A percentile compares a stretch with the other conserved stretches of the same genome.
Evolutionary conservation across 768 basidiomycete species (phyloP).

Genomic region (Astraeus odoratus): DNA sequence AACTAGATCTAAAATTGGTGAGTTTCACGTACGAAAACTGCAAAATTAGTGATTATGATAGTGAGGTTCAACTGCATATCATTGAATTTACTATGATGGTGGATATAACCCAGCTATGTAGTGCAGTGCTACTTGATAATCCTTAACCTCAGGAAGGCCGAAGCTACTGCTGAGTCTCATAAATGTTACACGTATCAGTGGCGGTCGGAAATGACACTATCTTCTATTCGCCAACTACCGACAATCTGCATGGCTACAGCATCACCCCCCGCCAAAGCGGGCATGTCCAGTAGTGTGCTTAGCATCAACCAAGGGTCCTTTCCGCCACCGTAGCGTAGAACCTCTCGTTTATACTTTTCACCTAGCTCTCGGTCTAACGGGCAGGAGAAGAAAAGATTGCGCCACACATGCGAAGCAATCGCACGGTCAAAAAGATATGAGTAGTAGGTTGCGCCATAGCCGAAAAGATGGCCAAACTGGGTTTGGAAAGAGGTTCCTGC

Average conservation of each 20-base stretch:
- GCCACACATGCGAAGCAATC: constrained; percentile 91
- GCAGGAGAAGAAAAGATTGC: constrained; percentile 57
- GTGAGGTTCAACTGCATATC: no score
- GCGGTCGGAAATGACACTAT: no score
- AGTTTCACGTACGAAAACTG: no score
- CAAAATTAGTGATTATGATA: no score
- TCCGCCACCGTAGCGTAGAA: constrained; percentile 80
- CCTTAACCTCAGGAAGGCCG: no score
- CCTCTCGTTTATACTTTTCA: constrained; percentile 70
- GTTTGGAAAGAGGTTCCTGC: constrained; percentile 89
- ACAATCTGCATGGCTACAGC: constrained; percentile 83
- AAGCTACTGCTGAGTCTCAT: no score
- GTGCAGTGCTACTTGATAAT: no score
- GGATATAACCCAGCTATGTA: no score
- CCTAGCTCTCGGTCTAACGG: constrained; percentile 70
- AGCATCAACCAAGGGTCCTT: constrained; percentile 95
- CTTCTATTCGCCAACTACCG: constrained; percentile 81
- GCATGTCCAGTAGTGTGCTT: constrained; percentile 54
- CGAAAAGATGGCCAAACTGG: constrained; percentile 91
- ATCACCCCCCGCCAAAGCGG: constrained; percentile 65
- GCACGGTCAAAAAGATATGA: constrained; percentile 96
- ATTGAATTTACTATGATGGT: no score
- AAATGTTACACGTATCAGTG: no score
- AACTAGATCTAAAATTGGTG: no score
- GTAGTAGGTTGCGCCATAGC: constrained; percentile 97